These are phyloP conservation scores for Mycena olivaceomarginata DNA, from an alignment of 768 basidiomycete genomes.

Conservation along the genomic window DNA sequence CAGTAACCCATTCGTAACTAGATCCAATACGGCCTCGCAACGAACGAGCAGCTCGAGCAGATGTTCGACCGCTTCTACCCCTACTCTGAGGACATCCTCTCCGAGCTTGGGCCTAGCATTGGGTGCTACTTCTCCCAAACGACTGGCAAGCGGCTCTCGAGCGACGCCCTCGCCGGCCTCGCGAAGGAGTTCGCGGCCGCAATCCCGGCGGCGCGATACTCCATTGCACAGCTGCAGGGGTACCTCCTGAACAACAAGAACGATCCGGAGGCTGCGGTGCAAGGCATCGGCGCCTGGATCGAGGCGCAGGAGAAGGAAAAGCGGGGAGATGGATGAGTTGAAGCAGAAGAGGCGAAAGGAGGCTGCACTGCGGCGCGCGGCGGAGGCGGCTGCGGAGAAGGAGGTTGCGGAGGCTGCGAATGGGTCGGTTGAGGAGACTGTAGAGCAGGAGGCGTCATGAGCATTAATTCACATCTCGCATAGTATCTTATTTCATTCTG, in stretches of 20 bases:
- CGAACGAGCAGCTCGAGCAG: constrained; percentile 47
- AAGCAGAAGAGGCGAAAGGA: constrained; percentile 34
- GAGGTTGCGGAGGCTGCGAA: constrained; percentile 19
- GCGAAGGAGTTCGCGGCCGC: constrained; percentile 51
- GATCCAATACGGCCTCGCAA: constrained; percentile 51
- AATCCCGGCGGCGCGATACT: constrained; percentile 53
- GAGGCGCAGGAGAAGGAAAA: constrained; percentile 36
- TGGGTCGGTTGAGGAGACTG: background rate
- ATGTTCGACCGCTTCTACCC: constrained; percentile 55
- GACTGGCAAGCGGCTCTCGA: constrained; percentile 24
- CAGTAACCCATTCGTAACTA: background rate
- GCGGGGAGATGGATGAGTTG: constrained; percentile 36
- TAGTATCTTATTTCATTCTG: background rate
- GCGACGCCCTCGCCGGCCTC: constrained; percentile 1
- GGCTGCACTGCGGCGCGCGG: constrained; percentile 32
- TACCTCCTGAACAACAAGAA: constrained; percentile 53
- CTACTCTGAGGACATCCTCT: constrained; percentile 1
- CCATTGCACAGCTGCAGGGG: constrained; percentile 61
- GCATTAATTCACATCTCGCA: background rate
- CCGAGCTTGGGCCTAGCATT: constrained; percentile 24
- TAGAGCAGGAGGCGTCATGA: background rate
- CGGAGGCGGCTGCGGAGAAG: constrained; percentile 34
- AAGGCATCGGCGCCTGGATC: constrained; percentile 33
- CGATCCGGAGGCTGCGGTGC: constrained; percentile 39
- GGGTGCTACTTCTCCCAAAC: constrained; percentile 38